A percentile compares a stretch with the other conserved stretches of the same genome.
These are phyloP conservation scores for Hygrophoropsis aurantiaca DNA, from an alignment of 768 basidiomycete genomes.

Conservation along the genomic window DNA sequence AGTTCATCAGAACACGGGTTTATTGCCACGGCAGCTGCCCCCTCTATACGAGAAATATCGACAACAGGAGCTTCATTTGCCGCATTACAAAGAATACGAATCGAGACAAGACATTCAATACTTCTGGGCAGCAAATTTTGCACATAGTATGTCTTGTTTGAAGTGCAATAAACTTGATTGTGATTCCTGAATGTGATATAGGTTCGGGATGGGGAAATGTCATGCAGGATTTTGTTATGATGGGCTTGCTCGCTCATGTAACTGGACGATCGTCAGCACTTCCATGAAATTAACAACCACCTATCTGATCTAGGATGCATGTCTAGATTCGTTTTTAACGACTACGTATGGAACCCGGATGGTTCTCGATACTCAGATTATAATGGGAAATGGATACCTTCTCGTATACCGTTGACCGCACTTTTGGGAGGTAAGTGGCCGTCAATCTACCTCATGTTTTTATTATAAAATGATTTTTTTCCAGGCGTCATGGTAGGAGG, in stretches of 20 bases:
- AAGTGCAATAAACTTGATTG: background rate
- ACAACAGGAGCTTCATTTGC: conserved; percentile 33
- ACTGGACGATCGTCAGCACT: conserved; percentile 18
- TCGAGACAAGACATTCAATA: conserved; percentile 28
- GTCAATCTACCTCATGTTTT: background rate
- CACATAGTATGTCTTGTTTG: conserved; percentile 16
- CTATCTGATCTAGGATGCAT: no score
- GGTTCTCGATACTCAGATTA: conserved; percentile 36
- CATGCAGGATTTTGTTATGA: conserved; percentile 28
- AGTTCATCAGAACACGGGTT: no score
- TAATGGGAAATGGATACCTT: conserved; percentile 36
- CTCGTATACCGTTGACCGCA: conserved; percentile 41
- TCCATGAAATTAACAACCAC: background rate
- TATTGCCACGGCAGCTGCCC: conserved; percentile 15
- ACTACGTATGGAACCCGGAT: conserved; percentile 41
- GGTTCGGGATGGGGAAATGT: conserved; percentile 28
- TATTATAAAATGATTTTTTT: conserved; percentile 3
- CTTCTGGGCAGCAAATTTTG: conserved; percentile 43
- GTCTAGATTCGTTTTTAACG: conserved; percentile 42
- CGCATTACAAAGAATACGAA: conserved; percentile 35
- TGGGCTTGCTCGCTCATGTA: conserved; percentile 20
- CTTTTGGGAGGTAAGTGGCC: conserved; percentile 33
- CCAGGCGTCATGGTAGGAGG: conserved; percentile 44
- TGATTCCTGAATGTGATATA: conserved; percentile 8
- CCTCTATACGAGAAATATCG: conserved; percentile 38